Evolutionary conservation across 2,329 filamentous ascomycete species (phyloP).

Genomic region (Incumbomyces delicatus): DNA sequence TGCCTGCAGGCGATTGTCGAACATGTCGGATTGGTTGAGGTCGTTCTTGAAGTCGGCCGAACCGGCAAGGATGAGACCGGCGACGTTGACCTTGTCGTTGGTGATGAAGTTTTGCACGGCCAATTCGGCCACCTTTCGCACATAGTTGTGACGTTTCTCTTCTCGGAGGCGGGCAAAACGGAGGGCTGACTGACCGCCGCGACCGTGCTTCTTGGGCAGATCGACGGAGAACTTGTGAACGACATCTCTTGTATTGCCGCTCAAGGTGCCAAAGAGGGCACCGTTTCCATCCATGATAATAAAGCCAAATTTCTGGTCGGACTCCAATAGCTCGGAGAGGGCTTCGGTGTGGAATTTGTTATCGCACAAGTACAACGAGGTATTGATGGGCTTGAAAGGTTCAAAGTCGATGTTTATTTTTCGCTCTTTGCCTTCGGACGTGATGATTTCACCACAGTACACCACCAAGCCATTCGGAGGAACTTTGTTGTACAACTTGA

Average conservation of each 20-base stretch:
- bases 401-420: constrained; percentile 99
- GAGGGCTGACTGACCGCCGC: constrained; percentile 98
- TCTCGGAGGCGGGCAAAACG: constrained; percentile 99
- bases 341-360: constrained; percentile 99
- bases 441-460: constrained; percentile 99
- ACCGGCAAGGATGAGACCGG: constrained; percentile 87
- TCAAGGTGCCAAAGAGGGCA: constrained; percentile 89
- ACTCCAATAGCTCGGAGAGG: constrained; percentile 90
- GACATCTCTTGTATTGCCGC: constrained; percentile 92
- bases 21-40: constrained; percentile 93
- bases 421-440: constrained; percentile 92
- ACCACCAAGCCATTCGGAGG: constrained; percentile 95
- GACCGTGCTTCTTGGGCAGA: constrained; percentile 98
- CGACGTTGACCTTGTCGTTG: constrained; percentile 95
- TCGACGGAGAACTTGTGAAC: constrained; percentile 98
- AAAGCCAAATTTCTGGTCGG: constrained; percentile 98
- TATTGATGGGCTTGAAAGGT: constrained; percentile 99
- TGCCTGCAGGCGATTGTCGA: constrained; percentile 77
- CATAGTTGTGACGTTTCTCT: constrained; percentile 99
- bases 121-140: constrained; percentile 94
- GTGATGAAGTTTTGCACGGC: constrained; percentile 99
- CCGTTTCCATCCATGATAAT: constrained; percentile 99
- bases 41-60: constrained; percentile 99
- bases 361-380: constrained; percentile 96
- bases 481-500: constrained; percentile 98